Conservation (phyloP, 768 basidiomycete species). For the Termitomyces sp. region DNA sequence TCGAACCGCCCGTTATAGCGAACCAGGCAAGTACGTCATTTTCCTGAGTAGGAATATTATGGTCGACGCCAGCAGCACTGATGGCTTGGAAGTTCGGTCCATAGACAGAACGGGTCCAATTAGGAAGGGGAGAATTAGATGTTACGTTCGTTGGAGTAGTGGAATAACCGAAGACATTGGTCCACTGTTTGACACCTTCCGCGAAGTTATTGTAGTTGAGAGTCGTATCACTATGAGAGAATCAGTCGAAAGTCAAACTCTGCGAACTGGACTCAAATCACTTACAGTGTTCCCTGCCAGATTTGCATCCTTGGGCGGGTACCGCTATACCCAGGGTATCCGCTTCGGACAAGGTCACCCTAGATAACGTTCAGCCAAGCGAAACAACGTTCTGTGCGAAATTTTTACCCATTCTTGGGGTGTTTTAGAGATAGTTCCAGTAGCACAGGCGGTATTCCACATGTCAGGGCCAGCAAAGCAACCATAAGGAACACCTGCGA, state of each 20-base stretch:
- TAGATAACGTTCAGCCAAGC: slow-evolving; percentile 3
- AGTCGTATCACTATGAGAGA: slow-evolving; percentile 35
- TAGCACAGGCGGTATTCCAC: slow-evolving; percentile 44
- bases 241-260: not conserved
- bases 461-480: slow-evolving; percentile 44
- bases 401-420: slow-evolving; percentile 38
- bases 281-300: slow-evolving; percentile 45
- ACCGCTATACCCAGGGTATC: slow-evolving; percentile 49
- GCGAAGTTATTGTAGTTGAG: slow-evolving; percentile 44
- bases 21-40: slow-evolving; percentile 43
- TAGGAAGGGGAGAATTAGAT: slow-evolving; percentile 34
- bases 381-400: too few relatives aligned
- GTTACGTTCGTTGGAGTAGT: slow-evolving; percentile 32
- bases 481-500: slow-evolving; percentile 48
- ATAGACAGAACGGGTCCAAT: slow-evolving; percentile 43
- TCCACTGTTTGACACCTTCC: slow-evolving; percentile 53
- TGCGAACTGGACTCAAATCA: not conserved
- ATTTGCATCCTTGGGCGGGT: slow-evolving; percentile 44
- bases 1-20: slow-evolving; percentile 27
- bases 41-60: slow-evolving; percentile 45
- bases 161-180: slow-evolving; percentile 44
- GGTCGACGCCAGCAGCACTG: slow-evolving; percentile 41
- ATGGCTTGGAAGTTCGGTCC: slow-evolving; percentile 46
- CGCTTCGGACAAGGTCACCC: slow-evolving; percentile 39
- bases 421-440: slow-evolving; percentile 37